Conservation (phyloP, 78 protist genomes). For the Dictyostelium citrinum region DNA sequence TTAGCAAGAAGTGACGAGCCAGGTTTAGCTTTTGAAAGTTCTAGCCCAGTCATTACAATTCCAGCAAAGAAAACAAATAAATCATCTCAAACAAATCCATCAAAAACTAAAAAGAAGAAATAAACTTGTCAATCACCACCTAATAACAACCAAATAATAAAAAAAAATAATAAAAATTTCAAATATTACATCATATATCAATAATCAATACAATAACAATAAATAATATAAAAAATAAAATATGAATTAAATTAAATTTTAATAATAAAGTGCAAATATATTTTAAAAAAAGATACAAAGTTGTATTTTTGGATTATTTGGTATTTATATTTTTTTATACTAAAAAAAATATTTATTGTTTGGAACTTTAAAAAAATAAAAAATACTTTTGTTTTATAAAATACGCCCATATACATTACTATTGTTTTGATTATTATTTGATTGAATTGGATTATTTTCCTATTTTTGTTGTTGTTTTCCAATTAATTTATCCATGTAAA, state of each 20-base stretch:
- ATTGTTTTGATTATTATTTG: too few relatives aligned
- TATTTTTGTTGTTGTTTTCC: not conserved
- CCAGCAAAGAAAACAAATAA: constrained; percentile 39
- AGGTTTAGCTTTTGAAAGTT: constrained; percentile 45
- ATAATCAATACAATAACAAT: not conserved
- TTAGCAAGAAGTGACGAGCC: constrained; percentile 71
- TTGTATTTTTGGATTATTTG: not conserved
- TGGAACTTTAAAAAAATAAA: not conserved
- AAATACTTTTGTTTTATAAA: not conserved
- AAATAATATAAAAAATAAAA: not conserved
- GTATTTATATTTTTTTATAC: not conserved
- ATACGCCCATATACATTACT: not conserved
- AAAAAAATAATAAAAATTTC: not conserved
- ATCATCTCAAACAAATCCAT: not conserved
- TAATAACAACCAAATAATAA: not conserved
- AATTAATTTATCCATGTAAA: not conserved
- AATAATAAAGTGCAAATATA: not conserved
- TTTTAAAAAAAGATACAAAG: not conserved
- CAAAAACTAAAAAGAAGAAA: not conserved
- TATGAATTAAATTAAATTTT: not conserved
- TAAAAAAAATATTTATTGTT: not conserved
- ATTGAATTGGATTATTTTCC: not conserved
- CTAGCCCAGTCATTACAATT: constrained; percentile 57
- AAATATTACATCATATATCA: not conserved
- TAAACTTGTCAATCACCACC: not conserved